Base-by-base conservation (phyloP, 805 yeast genomes). In the Hanseniaspora mollemarum region DNA sequence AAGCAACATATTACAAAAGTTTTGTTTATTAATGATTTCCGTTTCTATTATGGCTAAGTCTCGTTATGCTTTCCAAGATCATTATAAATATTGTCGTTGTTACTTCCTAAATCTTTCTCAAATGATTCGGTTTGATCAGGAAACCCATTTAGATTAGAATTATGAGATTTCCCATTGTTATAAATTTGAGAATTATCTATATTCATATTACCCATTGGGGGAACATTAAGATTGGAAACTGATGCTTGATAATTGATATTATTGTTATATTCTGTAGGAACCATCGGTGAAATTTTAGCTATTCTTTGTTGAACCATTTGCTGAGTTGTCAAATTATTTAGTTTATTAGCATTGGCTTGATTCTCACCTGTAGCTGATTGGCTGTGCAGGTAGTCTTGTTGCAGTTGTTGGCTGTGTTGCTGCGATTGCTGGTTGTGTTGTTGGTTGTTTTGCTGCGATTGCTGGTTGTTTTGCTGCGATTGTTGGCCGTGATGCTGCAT, bases 321-420 rank as follows among this genome's bases (percentile, higher is more conserved):
- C 53, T 37, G 53, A 56, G 32, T 46, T 8, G 37, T 18, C 2
- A 26, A 55, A 67, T 43, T 58, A 62, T 10, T 54, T 58, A 46
- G 60, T 70, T 44, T 58, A 65, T 28, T 54, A 56, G 42, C 9
- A 28, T n/a, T n/a, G n/a, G n/a, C n/a, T 9, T 32, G 12, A 7
- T 13, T 19, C n/a, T n/a, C 12, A 4, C 31, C 19, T 8, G 16
- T 21, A n/a, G n/a, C 26, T 4, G 32, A 7, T 13, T 21, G 28
- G 5, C 24, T 24, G 5, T 13, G 21, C 15, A 12, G 29, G 42
- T 38, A 38, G 12, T 9, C 4, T 21, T 35, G 62, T 49, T 60
- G 63, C 48, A 55, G 56, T 60, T 57, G 60, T 42, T 43, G 46
- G 38, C 28, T 37, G 38, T 46, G 50, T 2, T 32, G 29, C 4